Evolutionary conservation across 352 stramenopile genomes (phyloP).

Genomic region (Achlya hypogyna): DNA sequence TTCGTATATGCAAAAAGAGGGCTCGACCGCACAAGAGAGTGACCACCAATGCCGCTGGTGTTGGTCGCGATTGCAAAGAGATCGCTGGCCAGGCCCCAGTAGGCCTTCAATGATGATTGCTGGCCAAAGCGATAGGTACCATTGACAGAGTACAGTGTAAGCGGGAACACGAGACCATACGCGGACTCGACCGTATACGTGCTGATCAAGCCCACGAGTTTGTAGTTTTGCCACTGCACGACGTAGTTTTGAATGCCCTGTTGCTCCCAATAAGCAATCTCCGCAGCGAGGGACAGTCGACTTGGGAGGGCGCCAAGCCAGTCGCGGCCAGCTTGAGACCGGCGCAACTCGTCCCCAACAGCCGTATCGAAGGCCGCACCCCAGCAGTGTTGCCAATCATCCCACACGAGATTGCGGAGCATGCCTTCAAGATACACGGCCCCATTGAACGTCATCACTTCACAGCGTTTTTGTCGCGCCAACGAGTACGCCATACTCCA

Average conservation of each 20-base stretch:
- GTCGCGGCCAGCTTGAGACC: background rate
- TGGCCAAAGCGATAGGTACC: background rate
- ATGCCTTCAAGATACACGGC: background rate
- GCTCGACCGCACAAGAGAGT: background rate
- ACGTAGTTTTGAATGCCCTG: background rate
- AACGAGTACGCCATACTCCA: background rate
- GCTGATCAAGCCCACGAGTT: background rate
- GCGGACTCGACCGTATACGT: background rate
- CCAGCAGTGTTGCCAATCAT: background rate
- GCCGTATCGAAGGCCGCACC: background rate
- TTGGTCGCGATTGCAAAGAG: background rate
- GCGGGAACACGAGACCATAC: background rate
- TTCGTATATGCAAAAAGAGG: background rate
- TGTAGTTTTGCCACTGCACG: constrained; percentile 4
- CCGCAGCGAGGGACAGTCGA: background rate
- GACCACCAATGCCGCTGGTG: background rate
- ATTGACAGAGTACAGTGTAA: background rate
- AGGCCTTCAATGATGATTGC: background rate
- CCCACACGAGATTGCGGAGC: background rate
- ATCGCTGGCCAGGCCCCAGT: background rate
- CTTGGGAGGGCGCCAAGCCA: background rate
- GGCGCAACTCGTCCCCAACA: background rate
- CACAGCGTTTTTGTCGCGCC: background rate
- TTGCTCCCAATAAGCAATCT: background rate
- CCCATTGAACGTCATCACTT: background rate